Evolutionary conservation across 441 rosid species (phyloP), one percentile per base, ranked within the genome.

Genomic region (Arabidopsis hybrid): DNA sequence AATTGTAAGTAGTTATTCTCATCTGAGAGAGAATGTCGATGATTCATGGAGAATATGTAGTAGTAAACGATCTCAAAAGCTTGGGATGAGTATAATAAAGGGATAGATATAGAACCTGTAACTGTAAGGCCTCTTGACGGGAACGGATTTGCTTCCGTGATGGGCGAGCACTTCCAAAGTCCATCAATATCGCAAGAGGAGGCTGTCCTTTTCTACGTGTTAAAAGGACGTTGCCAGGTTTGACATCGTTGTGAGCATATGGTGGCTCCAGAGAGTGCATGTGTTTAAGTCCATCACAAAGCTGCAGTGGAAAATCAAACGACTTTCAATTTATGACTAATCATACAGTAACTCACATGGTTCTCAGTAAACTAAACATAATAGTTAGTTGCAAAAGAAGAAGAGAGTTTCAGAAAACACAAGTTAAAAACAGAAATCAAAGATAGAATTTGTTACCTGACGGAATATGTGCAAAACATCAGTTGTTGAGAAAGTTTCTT

Each of bases 191-290:
- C 7, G 98, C 97, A 31, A 88, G 84, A 12, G 97, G 99, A 8
- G 90, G 77, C 63, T 87, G 89, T 53, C 97, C 98, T 78, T 89
- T 91, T 82, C 91, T 93, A 65, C 70, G 88, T 35, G 97, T 88
- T 81, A 96, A 81, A 60, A 96, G 97, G 75, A 96, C 85, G 80
- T 96, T 96, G n/a, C 99, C 99, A 62, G 99, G 97, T 83, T 96
- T 96, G 66, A 96, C 96, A 86, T 96, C 99, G 86, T 96, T 93
- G 85, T 96, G 99, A 62, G 98, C 97, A 81, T 93, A 91, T 49
- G 99, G 97, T 72, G 98, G 97, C 57, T 87, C 97, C 77, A 91
- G 82, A 75, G 83, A 69, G 72, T 96, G 99, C 99, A 96, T 93
- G 82, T 93, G 97, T 81, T 87, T 86, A 53, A 95, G 91, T 65